Evolutionary conservation across 129 eudicot genomes (phyloP).

Genomic region (Erigeron canadensis): DNA sequence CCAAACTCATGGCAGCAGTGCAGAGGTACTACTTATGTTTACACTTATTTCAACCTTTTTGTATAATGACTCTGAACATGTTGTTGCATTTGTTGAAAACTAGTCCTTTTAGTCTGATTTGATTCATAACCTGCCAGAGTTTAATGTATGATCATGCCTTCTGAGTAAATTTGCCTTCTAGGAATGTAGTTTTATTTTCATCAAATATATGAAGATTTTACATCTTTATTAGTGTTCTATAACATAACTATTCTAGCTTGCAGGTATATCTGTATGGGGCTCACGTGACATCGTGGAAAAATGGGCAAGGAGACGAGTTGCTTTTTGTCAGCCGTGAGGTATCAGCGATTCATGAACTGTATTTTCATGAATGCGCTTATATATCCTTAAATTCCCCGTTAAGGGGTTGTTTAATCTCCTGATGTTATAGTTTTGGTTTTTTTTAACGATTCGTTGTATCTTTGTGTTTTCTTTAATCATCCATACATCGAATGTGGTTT

Average conservation of each 20-base stretch:
- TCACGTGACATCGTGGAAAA: constrained; percentile 91
- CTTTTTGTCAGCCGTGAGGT: constrained; percentile 81
- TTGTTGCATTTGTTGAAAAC: no score
- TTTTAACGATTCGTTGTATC: neutral
- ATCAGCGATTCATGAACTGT: neutral
- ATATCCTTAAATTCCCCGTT: neutral
- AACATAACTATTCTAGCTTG: neutral
- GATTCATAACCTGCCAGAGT: no score
- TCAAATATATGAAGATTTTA: neutral
- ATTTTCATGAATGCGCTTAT: neutral
- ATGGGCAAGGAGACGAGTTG: constrained; percentile 69
- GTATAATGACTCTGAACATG: no score
- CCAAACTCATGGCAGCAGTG: constrained; percentile 60
- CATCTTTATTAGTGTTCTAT: neutral
- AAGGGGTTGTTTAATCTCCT: no score
- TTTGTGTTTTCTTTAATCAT: constrained; percentile 24
- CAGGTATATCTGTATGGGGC: constrained; percentile 71
- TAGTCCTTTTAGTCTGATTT: no score
- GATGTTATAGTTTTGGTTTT: neutral
- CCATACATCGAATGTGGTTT: constrained; percentile 10
- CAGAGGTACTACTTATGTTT: no score
- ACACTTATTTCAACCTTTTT: no score
- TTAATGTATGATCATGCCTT: no score
- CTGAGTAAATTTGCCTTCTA: neutral
- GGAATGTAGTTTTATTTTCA: neutral